These are phyloP conservation scores for Erucastrum elatum DNA, from an alignment of 345 rosid genomes.

Conservation along the genomic window DNA sequence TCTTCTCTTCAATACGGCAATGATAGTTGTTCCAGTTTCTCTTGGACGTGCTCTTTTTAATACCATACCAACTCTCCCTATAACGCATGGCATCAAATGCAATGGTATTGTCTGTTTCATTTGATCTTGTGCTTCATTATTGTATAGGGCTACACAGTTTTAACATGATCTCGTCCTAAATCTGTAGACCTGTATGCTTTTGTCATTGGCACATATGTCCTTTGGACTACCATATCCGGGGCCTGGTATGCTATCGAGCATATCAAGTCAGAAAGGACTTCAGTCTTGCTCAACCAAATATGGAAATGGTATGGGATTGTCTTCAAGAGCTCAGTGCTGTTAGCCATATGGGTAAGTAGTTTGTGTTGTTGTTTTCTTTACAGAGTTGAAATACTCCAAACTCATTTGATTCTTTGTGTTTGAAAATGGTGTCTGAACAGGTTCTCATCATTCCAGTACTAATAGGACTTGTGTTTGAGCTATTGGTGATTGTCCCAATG, in stretches of 20 bases:
- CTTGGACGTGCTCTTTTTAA: constrained; percentile 93
- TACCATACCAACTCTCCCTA: constrained; percentile 89
- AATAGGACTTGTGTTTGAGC: constrained; percentile 93
- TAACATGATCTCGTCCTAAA: constrained; percentile 16
- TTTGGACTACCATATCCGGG: constrained; percentile 24
- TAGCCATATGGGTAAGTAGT: constrained; percentile 84
- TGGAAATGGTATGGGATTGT: not conserved
- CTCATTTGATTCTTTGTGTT: not conserved
- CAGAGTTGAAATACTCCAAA: not conserved
- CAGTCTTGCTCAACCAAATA: not conserved
- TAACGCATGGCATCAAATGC: constrained; percentile 97
- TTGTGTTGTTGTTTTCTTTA: constrained; percentile 3
- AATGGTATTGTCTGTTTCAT: constrained; percentile 57
- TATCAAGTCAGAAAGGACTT: constrained; percentile 50
- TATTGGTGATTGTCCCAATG: constrained; percentile 97
- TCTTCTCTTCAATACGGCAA: constrained; percentile 84
- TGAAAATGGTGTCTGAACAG: too few species aligned
- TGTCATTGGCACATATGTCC: constrained; percentile 43
- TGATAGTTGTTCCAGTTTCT: constrained; percentile 88
- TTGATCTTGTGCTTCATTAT: not conserved
- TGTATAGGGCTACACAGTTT: not conserved
- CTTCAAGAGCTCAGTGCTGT: constrained; percentile 70
- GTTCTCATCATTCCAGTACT: constrained; percentile 90
- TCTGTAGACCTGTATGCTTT: constrained; percentile 86
- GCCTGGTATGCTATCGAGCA: constrained; percentile 80